Percentiles rank a stretch among this genome's conserved stretches.
Conservation (phyloP, 352 stramenopile genomes). For the Phytophthora palmivora region DNA sequence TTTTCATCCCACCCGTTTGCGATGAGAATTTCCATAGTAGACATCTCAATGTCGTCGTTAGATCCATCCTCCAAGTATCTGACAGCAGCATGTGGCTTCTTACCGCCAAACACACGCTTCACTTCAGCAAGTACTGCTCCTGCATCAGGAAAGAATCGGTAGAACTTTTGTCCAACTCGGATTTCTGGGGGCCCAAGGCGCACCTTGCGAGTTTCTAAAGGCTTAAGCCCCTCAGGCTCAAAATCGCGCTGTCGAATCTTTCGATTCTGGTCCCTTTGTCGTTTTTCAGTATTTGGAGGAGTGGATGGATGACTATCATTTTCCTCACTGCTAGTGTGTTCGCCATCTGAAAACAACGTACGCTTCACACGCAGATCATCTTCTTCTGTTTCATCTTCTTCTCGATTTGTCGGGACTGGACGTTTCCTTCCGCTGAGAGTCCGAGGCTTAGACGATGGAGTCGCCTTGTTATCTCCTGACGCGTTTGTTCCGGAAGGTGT, state of each 20-base stretch:
- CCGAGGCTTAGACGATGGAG: constrained; percentile 53
- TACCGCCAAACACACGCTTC: constrained; percentile 77
- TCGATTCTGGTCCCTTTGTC: constrained; percentile 6
- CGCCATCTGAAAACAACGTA: constrained; percentile 67
- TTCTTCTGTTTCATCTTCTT: constrained; percentile 24
- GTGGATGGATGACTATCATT: constrained; percentile 41
- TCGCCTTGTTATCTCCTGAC: constrained; percentile 35
- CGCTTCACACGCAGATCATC: constrained; percentile 54
- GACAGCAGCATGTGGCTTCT: constrained; percentile 79
- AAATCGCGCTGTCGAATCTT: constrained; percentile 31
- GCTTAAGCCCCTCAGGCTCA: constrained; percentile 57
- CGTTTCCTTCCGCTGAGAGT: constrained; percentile 58
- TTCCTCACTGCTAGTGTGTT: constrained; percentile 64
- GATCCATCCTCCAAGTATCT: constrained; percentile 68
- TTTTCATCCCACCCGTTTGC: constrained; percentile 81
- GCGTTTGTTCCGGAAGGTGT: constrained; percentile 14
- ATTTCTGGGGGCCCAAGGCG: constrained; percentile 66
- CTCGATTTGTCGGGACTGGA: constrained; percentile 6
- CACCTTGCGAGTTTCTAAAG: constrained; percentile 52
- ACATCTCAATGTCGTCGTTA: constrained; percentile 63
- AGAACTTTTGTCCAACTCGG: constrained; percentile 72
- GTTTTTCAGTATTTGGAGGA: constrained; percentile 8
- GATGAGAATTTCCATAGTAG: constrained; percentile 80
- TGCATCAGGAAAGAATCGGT: constrained; percentile 67
- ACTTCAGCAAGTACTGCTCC: constrained; percentile 71